Evolutionary conservation across 2,329 filamentous ascomycete species (phyloP).

Genomic region (Fusarium citri): DNA sequence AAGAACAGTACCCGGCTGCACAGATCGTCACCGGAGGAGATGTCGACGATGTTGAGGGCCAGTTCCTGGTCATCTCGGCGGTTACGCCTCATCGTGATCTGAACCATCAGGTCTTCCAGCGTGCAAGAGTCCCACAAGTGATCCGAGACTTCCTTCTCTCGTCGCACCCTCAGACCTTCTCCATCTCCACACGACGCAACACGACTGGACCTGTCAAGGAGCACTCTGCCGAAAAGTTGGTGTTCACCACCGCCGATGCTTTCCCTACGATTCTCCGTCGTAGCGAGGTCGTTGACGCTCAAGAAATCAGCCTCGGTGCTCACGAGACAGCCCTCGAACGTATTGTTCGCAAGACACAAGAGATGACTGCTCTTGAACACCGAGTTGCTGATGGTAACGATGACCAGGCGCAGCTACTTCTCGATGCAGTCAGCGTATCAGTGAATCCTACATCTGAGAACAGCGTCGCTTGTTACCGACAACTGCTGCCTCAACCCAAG

Average conservation of each 20-base stretch:
- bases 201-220: conserved; percentile 76
- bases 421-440: conserved; percentile 81
- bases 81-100: conserved; percentile 87
- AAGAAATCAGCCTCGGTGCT: conserved; percentile 75
- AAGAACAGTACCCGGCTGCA: conserved; percentile 87
- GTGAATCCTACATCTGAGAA: conserved; percentile 80
- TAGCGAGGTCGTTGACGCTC: conserved; percentile 81
- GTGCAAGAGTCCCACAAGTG: conserved; percentile 83
- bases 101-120: conserved; percentile 85
- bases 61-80: conserved; percentile 85
- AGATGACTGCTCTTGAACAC: conserved; percentile 81
- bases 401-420: conserved; percentile 73
- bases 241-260: conserved; percentile 84
- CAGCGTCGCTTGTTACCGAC: conserved; percentile 82
- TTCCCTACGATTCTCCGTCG: conserved; percentile 93
- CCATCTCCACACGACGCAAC: conserved; percentile 77
- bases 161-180: conserved; percentile 81
- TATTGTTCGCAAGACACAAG: conserved; percentile 89
- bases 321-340: conserved; percentile 92
- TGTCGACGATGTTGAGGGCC: conserved; percentile 86
- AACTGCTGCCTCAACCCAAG: conserved; percentile 70
- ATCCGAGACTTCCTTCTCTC: conserved; percentile 89
- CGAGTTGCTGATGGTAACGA: conserved; percentile 79
- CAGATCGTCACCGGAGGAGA: conserved; percentile 78
- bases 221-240: conserved; percentile 83